Evolutionary conservation across 2,329 filamentous ascomycete genomes (phyloP), one percentile per base, ranked within the genome.

Genomic region (Rhynchosporium agropyri): DNA sequence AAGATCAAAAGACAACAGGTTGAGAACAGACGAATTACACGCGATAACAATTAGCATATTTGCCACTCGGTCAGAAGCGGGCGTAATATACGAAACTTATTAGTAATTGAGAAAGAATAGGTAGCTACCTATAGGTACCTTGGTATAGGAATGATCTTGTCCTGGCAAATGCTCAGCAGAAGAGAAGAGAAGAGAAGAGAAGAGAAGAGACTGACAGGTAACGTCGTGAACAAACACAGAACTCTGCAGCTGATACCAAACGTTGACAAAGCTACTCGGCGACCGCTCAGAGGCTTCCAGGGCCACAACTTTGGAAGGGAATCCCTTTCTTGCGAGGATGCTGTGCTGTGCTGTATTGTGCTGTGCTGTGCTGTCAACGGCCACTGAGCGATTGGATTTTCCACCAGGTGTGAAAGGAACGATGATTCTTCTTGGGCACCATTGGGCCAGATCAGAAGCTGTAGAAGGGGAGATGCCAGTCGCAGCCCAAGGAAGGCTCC

Each of bases 41-140:
- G 9, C 5, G 29, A 49, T 28, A 48, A 46, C 26, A n/a, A 43
- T 48, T 38, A 20, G 20, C 20, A 20, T 20, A 48, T n/a, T 67
- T 45, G 63, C 64, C 64, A 66, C 61, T 46, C n/a, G 50, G 55
- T 55, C 49, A 51, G 58, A 46, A 50, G 36, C 57, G 64, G 64
- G 63, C 64, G 59, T 49, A 7, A 45, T 54, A 55, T 42, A 60
- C 20, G 43, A 8, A 40, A 13, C 20, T 20, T 20, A 20, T 20
- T 20, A 20, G 20, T 20, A 20, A 20, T 20, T 20, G 20, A 20
- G 20, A 20, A 20, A 20, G 20, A 20, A 20, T 20, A 20, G 20
- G 20, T 20, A 20, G 20, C 20, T 1, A 20, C 20, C 1, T 20
- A 20, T 20, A 20, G 20, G 20, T 20, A 20, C 20, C 20, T 20